A percentile compares a stretch with the other conserved stretches of the same genome.
Evolutionary conservation across 2,329 filamentous ascomycete species (phyloP).

Genomic region (Xylariales sp.): DNA sequence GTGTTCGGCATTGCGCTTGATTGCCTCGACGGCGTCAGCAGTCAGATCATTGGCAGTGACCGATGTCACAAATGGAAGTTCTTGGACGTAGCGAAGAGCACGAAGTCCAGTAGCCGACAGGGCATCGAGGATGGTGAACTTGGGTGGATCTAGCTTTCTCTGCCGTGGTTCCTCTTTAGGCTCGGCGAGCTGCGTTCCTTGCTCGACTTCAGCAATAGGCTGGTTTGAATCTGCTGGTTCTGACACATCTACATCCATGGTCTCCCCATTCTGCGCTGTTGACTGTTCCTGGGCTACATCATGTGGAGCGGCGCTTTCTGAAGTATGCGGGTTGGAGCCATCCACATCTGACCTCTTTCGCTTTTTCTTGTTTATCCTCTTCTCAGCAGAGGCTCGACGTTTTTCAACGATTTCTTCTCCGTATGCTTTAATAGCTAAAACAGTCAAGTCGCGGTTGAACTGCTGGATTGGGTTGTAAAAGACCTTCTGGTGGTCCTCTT

Average conservation of each 20-base stretch:
- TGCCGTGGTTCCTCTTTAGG: slow-evolving; percentile 10
- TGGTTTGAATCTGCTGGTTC: too few relatives aligned
- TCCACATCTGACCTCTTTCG: slow-evolving; percentile 14
- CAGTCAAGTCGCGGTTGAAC: slow-evolving; percentile 94
- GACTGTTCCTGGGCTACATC: not conserved
- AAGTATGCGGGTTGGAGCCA: slow-evolving; percentile 15
- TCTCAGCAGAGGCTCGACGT: slow-evolving; percentile 37
- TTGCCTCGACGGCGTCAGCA: slow-evolving; percentile 69
- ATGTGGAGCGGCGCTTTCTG: slow-evolving; percentile 4
- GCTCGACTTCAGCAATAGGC: slow-evolving; percentile 1
- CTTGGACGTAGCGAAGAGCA: slow-evolving; percentile 85
- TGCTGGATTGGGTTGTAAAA: slow-evolving; percentile 99
- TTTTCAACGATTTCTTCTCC: slow-evolving; percentile 61
- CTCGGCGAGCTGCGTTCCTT: too few relatives aligned
- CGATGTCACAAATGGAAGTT: slow-evolving; percentile 78
- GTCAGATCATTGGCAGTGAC: slow-evolving; percentile 91
- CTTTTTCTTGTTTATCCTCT: slow-evolving; percentile 39
- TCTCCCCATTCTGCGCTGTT: not conserved
- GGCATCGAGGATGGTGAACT: slow-evolving; percentile 87
- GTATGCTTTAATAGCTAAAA: slow-evolving; percentile 86
- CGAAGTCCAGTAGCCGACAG: slow-evolving; percentile 90
- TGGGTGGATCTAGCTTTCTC: slow-evolving; percentile 26
- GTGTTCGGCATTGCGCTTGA: slow-evolving; percentile 78
- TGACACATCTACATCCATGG: not conserved
- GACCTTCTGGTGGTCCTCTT: slow-evolving; percentile 68